Conservation (phyloP, 2,329 filamentous ascomycete genomes). For the Nemania abortiva region DNA sequence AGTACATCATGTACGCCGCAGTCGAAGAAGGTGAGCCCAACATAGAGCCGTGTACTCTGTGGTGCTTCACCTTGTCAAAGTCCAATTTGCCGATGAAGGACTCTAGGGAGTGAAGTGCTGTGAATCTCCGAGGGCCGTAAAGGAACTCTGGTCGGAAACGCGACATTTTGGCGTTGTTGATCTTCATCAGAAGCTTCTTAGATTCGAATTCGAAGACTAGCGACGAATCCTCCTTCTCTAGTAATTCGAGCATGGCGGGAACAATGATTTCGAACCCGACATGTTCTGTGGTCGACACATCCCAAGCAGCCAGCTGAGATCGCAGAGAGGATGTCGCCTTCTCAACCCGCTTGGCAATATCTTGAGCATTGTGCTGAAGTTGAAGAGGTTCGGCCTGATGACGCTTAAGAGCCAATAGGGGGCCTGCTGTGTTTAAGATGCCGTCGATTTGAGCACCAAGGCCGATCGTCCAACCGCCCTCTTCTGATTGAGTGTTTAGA, state of each 20-base stretch:
- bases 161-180: conserved; percentile 48
- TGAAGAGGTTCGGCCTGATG: conserved; percentile 40
- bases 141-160: conserved; percentile 48
- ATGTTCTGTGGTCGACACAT: conserved; percentile 47
- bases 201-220: conserved; percentile 48
- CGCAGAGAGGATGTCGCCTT: conserved; percentile 41
- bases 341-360: conserved; percentile 38
- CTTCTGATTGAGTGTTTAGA: conserved; percentile 44
- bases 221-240: conserved; percentile 44
- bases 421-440: conserved; percentile 52
- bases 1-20: conserved; percentile 49
- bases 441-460: conserved; percentile 48
- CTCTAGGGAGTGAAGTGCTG: conserved; percentile 55
- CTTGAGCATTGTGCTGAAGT: conserved; percentile 26
- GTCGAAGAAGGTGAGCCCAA: conserved; percentile 57
- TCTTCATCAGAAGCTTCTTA: conserved; percentile 39
- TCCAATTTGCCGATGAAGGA: conserved; percentile 54
- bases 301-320: conserved; percentile 46
- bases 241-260: conserved; percentile 48
- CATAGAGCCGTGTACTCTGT: conserved; percentile 51
- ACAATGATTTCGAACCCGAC: conserved; percentile 54
- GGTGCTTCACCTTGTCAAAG: conserved; percentile 53
- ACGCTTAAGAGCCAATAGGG: conserved; percentile 49
- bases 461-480: conserved; percentile 48
- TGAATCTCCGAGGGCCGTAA: conserved; percentile 46